A percentile compares a stretch with the other conserved stretches of the same genome.
Conservation (phyloP, 805 yeast genomes). For the Kuraishia cidri region DNA sequence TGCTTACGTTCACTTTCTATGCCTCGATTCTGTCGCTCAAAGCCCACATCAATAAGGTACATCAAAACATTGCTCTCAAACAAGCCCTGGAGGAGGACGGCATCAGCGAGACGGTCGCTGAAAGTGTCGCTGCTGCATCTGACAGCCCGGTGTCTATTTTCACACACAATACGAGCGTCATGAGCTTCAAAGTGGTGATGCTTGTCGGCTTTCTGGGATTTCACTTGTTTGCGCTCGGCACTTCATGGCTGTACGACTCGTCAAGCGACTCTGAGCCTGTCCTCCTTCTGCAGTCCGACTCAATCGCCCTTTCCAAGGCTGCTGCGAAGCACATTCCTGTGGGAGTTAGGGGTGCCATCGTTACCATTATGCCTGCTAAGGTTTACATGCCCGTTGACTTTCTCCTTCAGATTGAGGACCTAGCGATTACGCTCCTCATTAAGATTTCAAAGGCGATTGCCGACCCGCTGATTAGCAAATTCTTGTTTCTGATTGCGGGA, state of each 20-base stretch:
- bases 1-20: constrained; percentile 72
- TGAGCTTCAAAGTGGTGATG: constrained; percentile 51
- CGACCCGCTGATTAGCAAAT: constrained; percentile 75
- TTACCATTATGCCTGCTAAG: constrained; percentile 49
- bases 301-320: constrained; percentile 23
- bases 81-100: constrained; percentile 92
- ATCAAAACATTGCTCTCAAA: constrained; percentile 69
- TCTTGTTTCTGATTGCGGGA: constrained; percentile 61
- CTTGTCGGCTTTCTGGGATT: constrained; percentile 50
- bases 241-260: constrained; percentile 58
- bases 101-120: constrained; percentile 64
- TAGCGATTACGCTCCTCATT: constrained; percentile 38
- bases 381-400: constrained; percentile 50
- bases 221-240: constrained; percentile 61
- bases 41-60: constrained; percentile 80
- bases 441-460: constrained; percentile 60
- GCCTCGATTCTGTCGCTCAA: constrained; percentile 80
- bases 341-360: constrained; percentile 34
- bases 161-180: constrained; percentile 31
- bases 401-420: constrained; percentile 55
- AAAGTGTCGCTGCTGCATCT: constrained; percentile 42
- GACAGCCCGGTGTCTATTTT: constrained; percentile 18
- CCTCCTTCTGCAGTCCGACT: constrained; percentile 8
- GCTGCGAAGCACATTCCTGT: constrained; percentile 33
- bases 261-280: constrained; percentile 15